Evolutionary conservation across 805 yeast species (phyloP), one percentile per base, ranked within the genome.

Genomic region (Blastobotrys peoriensis): DNA sequence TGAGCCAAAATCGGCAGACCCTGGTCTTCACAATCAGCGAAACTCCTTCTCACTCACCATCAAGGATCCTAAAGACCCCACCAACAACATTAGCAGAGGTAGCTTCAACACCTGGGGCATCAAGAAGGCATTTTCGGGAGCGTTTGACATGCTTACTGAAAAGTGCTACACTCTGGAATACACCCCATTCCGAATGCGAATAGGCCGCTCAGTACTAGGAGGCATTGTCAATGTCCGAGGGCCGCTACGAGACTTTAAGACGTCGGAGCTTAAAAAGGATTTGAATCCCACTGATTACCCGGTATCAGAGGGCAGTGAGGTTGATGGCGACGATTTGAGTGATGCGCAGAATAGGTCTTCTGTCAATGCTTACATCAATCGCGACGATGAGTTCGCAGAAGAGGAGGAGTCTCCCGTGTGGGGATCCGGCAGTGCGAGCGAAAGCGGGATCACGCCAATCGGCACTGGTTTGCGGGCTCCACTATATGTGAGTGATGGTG

Each of bases 91-190:
- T 39, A 79, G 93, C 38, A 71, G 95, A 53, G 86, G 96, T 3
- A 80, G 95, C 1, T 86, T 79, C 66, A 88, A 88, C 60, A 67
- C 86, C 35, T 65, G 86, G 33, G 86, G 82, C 55, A 74, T 91
- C 45, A 86, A 84, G 58, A 80, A 86, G 54, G 86, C 96, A 0
- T 88, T 91, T 66, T 81, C 82, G 15, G 95, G 95, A 34, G 96
- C 96, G 0, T 88, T 73, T 66, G 93, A 85, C 57, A 60, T 87
- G 43, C 66, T 88, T 28, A 76, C 80, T 0, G 83, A 81, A 53
- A 77, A 79, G 52, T 86, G 95, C 59, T 86, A 81, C 61, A 85
- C 79, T 37, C 66, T 87, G 64, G 75, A 85, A 54, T 63, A 66
- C 10, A 78, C 86, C 0, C 68, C 85, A 0, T 83, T 81, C 56